These are phyloP conservation scores for Nicotiana sylvestris DNA, from an alignment of 257 asterid genomes.

Conservation along the genomic window DNA sequence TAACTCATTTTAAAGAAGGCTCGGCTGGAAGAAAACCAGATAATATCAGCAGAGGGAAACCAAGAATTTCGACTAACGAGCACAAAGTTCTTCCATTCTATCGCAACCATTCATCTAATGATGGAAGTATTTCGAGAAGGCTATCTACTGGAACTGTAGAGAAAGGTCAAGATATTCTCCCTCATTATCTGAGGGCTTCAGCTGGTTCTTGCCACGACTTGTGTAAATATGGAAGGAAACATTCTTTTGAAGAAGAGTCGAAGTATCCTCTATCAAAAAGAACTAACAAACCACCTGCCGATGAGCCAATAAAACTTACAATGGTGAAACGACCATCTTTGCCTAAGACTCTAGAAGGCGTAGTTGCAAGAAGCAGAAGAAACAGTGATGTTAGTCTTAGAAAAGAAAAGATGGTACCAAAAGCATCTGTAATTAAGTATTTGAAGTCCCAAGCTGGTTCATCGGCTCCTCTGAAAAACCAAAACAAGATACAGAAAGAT, in stretches of 20 bases:
- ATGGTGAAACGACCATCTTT: slow-evolving; percentile 27
- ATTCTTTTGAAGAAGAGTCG: slow-evolving; percentile 37
- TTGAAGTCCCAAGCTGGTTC: slow-evolving; percentile 21
- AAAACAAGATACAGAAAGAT: slow-evolving; percentile 19
- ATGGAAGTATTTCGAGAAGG: slow-evolving; percentile 26
- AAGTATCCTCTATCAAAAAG: slow-evolving; percentile 37
- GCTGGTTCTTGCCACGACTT: slow-evolving; percentile 85
- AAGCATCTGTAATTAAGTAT: slow-evolving; percentile 32
- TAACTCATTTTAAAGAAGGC: slow-evolving; percentile 11
- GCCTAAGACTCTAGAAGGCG: slow-evolving; percentile 23
- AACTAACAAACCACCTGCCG: slow-evolving; percentile 17
- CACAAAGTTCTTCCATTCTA: slow-evolving; percentile 11
- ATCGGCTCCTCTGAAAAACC: slow-evolving; percentile 23
- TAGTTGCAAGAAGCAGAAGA: slow-evolving; percentile 27
- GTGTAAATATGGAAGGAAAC: slow-evolving; percentile 60
- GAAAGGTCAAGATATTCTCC: slow-evolving; percentile 26
- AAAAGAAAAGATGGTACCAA: slow-evolving; percentile 4
- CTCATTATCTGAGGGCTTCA: slow-evolving; percentile 71
- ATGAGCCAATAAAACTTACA: slow-evolving; percentile 20
- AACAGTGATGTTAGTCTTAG: slow-evolving; percentile 12
- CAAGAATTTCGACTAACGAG: slow-evolving; percentile 17
- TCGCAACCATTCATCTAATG: slow-evolving; percentile 25
- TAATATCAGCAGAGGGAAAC: slow-evolving; percentile 10
- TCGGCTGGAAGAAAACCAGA: slow-evolving; percentile 10
- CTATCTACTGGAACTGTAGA: slow-evolving; percentile 30